Base-by-base conservation (phyloP, 768 basidiomycete species). In the Amanita thiersii region DNA sequence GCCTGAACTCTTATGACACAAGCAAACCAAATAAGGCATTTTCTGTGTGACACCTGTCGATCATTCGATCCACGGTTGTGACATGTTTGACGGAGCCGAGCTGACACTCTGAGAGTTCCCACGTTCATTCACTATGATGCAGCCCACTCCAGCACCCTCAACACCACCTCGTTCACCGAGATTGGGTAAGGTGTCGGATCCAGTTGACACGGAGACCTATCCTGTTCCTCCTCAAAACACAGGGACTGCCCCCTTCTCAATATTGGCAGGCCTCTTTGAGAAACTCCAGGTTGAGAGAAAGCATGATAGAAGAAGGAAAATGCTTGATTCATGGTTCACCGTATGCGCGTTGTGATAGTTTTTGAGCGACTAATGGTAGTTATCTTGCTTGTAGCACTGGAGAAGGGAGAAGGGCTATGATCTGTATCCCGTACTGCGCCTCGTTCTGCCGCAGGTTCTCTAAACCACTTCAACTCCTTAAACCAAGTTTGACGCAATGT, bases 381-480 rank as follows among this genome's bases (percentile, higher is more conserved):
- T 28, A 32, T 33, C 11, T 20, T 15, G 17, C 37, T 32, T 15
- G 28, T 50, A 89, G 83, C 79, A 84, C 54, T 98, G 92, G 90
- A 73, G 93, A 50, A 66, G 77, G 31, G 75, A 86, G 52, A 83
- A 90, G 32, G 96, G 96, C 0, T 66, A 77, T 52, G 88, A 98
- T 56, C 59, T 99, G 24, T 97, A 86, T 59, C 93, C 94, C 3
- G 78, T 92, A 21, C 66, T 98, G 36, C 79, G 92, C 23, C 70
- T 99, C 15, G 68, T 99, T 39, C 68, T 99, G 29, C 96, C 96
- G 4, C 93, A 96, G 72, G 89, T 73, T 60, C 44, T 24, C n/a
- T 32, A 25, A 2, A 17, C 18, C 25, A 30, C 19, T 24, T 17
- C 11, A 30, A 5, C 11, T 29, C 14, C 10, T 28, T 32, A 4